Evolutionary conservation across 2,329 filamentous ascomycete genomes (phyloP).

Genomic region (Paraconiothyrium brasiliense): DNA sequence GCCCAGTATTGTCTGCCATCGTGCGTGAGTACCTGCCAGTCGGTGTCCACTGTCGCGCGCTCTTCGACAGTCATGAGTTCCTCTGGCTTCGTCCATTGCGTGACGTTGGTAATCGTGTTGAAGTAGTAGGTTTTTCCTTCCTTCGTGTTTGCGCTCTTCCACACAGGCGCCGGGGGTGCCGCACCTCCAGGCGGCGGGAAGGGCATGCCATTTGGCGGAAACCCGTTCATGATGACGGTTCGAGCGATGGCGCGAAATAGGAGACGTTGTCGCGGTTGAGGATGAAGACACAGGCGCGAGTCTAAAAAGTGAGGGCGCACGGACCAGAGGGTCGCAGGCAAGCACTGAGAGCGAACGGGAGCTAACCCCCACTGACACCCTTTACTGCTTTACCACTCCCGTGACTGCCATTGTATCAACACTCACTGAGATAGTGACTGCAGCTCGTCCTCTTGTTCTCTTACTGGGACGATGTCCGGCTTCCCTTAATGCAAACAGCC

Average conservation of each 20-base stretch:
- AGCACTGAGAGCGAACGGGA: not conserved
- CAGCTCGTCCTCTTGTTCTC: not conserved
- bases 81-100: constrained; percentile 93
- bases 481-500: not conserved
- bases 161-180: constrained; percentile 54
- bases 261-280: constrained; percentile 16
- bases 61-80: constrained; percentile 79
- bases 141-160: constrained; percentile 82
- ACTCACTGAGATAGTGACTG: not conserved
- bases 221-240: constrained; percentile 65
- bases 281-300: not conserved
- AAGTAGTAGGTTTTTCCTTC: constrained; percentile 93
- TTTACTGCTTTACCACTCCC: not conserved
- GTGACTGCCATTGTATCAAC: not conserved
- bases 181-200: constrained; percentile 30
- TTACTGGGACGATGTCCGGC: not conserved
- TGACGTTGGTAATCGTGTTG: constrained; percentile 84
- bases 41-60: constrained; percentile 82
- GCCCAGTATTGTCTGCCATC: constrained; percentile 93
- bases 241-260: not conserved
- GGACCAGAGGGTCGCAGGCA: not conserved
- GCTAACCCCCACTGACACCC: not conserved
- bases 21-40: constrained; percentile 92
- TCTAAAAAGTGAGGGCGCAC: constrained; percentile 15
- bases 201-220: constrained; percentile 59